Evolutionary conservation across 2,329 filamentous ascomycete genomes (phyloP), one percentile per base, ranked within the genome.

Genomic region (Cryphonectria nitschkei): DNA sequence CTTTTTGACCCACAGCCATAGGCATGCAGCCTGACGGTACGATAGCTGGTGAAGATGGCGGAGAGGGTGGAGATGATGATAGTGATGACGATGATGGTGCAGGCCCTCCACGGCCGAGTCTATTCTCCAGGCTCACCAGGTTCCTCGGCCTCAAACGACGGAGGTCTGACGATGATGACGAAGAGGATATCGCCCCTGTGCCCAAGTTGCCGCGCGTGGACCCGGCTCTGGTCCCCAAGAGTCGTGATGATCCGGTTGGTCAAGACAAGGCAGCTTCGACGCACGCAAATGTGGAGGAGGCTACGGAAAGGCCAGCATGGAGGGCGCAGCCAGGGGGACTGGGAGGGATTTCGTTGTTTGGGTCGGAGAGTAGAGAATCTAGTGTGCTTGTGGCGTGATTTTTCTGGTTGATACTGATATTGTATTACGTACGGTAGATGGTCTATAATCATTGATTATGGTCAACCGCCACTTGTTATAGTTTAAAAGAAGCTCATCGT

Each of bases 141-240:
- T 63, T 64, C 19, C 37, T 73, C 39, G 37, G 58, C 22, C 34
- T 43, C 50, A 68, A 68, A 34, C 41, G 67, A 32, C 34, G 16
- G 13, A 56, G 67, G 14, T 26, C 52, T 32, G 34, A 22, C 34
- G 65, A 62, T 5, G 56, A 58, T 50, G 29, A 60, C 29, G 54
- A 41, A 29, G 34, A 43, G 37, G 68, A 52, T 26, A n/a, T 52
- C 3, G 43, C 14, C 26, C 69, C 64, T 1, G 63, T 66, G 13
- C 67, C 34, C 11, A 73, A 63, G 66, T 63, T 73, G 39, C 71
- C 69, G 7, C 67, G 61, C n/a, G 67, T 73, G 43, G n/a, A 68
- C 9, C 39, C 32, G 13, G 14, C 37, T 29, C 29, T 52, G 16
- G 63, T 68, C 9, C 71, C 71, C 8, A 26, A 19, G 37, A 71